phyloP scores from a whole-genome alignment of 1,284 basidiomycete genomes.

The Sporisorium exsertum region DNA sequence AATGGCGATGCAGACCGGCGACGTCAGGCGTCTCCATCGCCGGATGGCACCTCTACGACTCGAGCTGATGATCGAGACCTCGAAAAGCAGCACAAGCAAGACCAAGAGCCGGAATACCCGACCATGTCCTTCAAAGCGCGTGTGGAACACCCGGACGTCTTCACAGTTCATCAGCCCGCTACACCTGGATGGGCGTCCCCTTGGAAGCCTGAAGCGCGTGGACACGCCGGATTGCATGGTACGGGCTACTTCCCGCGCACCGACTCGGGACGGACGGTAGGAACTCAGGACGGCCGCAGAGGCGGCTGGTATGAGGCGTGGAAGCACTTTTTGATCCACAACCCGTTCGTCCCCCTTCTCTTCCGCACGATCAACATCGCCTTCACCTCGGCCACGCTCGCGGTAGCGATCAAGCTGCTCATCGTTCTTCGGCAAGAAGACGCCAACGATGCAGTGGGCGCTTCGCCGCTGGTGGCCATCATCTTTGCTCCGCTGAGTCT shows the following conservation, averaged over 20 bases:
- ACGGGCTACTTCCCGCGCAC: constrained; percentile 57
- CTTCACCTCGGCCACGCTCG: constrained; percentile 83
- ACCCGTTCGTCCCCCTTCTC: constrained; percentile 73
- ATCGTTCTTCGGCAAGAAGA: constrained; percentile 73
- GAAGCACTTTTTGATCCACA: constrained; percentile 67
- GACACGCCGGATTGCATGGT: constrained; percentile 36
- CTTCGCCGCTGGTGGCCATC: constrained; percentile 83
- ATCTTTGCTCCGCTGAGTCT: constrained; percentile 86
- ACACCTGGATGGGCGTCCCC: constrained; percentile 65
- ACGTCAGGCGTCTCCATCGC: constrained; percentile 39
- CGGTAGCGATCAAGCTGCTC: constrained; percentile 81
- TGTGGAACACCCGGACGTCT: constrained; percentile 50
- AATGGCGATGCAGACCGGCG: constrained; percentile 15
- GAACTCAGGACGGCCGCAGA: constrained; percentile 23
- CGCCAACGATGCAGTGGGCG: constrained; percentile 80
- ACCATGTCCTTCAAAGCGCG: constrained; percentile 49
- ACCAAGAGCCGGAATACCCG: constrained; percentile 35
- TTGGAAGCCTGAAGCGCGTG: constrained; percentile 60
- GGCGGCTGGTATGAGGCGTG: constrained; percentile 47
- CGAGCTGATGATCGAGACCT: constrained; percentile 32
- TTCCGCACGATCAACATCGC: constrained; percentile 86
- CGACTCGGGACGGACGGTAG: constrained; percentile 38
- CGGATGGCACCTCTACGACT: constrained; percentile 38
- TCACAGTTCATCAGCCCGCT: constrained; percentile 60
- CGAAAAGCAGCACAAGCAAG: constrained; percentile 35